These are phyloP conservation scores for Bruguiera sexangula DNA, from an alignment of 345 rosid species.

Conservation along the genomic window DNA sequence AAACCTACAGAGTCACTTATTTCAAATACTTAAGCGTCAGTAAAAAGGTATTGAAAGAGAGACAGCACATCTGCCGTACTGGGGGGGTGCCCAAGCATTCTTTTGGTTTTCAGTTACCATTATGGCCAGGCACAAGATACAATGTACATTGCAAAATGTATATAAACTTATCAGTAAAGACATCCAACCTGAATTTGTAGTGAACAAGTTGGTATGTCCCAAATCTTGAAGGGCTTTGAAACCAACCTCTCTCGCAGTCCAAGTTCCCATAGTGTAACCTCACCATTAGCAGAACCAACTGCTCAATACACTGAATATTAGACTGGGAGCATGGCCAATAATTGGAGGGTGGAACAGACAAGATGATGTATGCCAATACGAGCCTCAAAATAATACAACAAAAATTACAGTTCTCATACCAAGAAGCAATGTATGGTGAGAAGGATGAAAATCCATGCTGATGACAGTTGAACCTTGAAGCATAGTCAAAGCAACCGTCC, in stretches of 20 bases:
- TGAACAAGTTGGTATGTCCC: slow-evolving; percentile 56
- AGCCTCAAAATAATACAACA: not conserved
- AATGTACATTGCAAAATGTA: not conserved
- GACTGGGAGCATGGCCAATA: not conserved
- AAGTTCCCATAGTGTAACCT: slow-evolving; percentile 81
- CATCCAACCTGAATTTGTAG: slow-evolving; percentile 59
- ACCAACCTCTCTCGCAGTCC: slow-evolving; percentile 55
- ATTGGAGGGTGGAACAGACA: not conserved
- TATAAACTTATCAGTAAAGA: not conserved
- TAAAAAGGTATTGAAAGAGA: not conserved
- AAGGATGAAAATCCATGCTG: slow-evolving; percentile 94
- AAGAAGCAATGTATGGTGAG: slow-evolving; percentile 61
- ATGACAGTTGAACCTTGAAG: slow-evolving; percentile 72
- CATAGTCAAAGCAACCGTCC: slow-evolving; percentile 59
- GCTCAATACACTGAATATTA: slow-evolving; percentile 37
- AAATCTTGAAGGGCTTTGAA: slow-evolving; percentile 69
- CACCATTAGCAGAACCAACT: slow-evolving; percentile 83
- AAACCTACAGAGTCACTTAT: slow-evolving; percentile 8
- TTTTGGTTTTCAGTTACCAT: not conserved
- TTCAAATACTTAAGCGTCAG: not conserved
- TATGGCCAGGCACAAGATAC: not conserved
- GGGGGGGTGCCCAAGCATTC: not conserved
- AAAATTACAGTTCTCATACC: slow-evolving; percentile 40
- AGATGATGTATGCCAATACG: not conserved
- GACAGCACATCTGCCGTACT: not conserved